A percentile compares a stretch with the other conserved stretches of the same genome.
These are phyloP conservation scores for Crithidia bombi DNA, from an alignment of 208 protist genomes.

Conservation along the genomic window DNA sequence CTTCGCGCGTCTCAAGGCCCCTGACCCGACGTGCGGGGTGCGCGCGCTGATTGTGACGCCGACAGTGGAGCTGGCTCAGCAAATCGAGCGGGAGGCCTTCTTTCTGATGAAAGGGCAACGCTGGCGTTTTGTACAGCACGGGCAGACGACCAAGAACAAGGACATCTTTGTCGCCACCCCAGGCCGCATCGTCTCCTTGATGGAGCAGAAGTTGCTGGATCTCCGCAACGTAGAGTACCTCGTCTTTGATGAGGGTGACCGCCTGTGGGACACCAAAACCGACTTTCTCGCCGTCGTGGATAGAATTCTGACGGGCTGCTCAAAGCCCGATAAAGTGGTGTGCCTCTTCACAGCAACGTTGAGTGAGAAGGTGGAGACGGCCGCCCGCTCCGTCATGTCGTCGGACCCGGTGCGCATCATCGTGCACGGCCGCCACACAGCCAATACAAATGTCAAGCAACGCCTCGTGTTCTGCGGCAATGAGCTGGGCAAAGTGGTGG, in stretches of 20 bases:
- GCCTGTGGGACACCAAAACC: slow-evolving; percentile 93
- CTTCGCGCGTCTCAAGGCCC: slow-evolving; percentile 86
- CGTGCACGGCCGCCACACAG: slow-evolving; percentile 84
- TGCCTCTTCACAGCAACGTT: slow-evolving; percentile 96
- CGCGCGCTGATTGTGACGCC: slow-evolving; percentile 95
- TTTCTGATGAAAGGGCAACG: slow-evolving; percentile 85
- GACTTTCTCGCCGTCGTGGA: slow-evolving; percentile 87
- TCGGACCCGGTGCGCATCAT: slow-evolving; percentile 93
- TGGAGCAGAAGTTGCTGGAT: slow-evolving; percentile 83
- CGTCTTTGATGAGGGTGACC: slow-evolving; percentile 98
- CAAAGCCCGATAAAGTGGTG: slow-evolving; percentile 71
- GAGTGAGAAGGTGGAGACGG: slow-evolving; percentile 88
- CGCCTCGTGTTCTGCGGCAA: slow-evolving; percentile 95
- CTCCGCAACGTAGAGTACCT: slow-evolving; percentile 83
- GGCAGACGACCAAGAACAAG: slow-evolving; percentile 89
- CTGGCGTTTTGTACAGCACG: slow-evolving; percentile 91
- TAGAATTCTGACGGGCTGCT: slow-evolving; percentile 89
- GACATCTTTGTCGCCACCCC: slow-evolving; percentile 94
- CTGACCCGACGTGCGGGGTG: slow-evolving; percentile 74
- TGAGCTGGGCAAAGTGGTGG: slow-evolving; percentile 97
- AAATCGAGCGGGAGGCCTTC: slow-evolving; percentile 95
- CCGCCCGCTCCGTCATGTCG: slow-evolving; percentile 90
- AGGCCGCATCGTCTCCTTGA: slow-evolving; percentile 73
- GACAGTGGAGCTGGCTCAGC: slow-evolving; percentile 96
- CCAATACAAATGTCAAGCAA: slow-evolving; percentile 86